Evolutionary conservation across 495 filamentous ascomycete genomes (phyloP).

Genomic region (Penicillium paxilli): DNA sequence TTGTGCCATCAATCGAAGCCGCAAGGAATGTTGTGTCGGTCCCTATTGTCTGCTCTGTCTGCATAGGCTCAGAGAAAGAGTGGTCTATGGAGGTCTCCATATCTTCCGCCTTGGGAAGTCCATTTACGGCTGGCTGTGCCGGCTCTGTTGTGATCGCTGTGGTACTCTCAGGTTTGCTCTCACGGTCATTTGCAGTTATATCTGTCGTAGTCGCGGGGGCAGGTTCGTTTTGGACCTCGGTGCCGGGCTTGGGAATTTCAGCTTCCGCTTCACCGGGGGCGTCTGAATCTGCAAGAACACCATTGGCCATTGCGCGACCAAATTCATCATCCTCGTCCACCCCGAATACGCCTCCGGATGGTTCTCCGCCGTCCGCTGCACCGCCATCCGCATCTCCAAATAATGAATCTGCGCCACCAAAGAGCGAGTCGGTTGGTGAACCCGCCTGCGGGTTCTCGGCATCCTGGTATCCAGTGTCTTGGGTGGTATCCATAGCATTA

Average conservation of each 20-base stretch:
- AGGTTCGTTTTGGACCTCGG: constrained; percentile 9
- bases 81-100: constrained; percentile 27
- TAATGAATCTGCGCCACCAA: constrained; percentile 68
- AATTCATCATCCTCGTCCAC: constrained; percentile 88
- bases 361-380: constrained; percentile 55
- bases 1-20: constrained; percentile 82
- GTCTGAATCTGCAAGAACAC: constrained; percentile 38
- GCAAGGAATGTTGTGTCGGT: constrained; percentile 77
- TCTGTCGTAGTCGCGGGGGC: constrained; percentile 8
- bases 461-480: constrained; percentile 38
- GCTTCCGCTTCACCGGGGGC: constrained; percentile 35
- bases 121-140: constrained; percentile 41
- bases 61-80: constrained; percentile 30
- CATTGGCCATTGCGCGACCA: constrained; percentile 72
- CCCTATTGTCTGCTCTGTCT: constrained; percentile 40
- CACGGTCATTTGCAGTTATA: constrained; percentile 4
- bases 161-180: constrained; percentile 15
- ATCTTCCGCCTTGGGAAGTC: constrained; percentile 54
- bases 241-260: constrained; percentile 23
- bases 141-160: constrained; percentile 20
- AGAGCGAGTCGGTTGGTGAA: constrained; percentile 71
- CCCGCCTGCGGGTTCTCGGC: constrained; percentile 47
- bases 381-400: constrained; percentile 68
- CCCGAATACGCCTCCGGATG: constrained; percentile 60
- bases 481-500: constrained; percentile 47